A percentile compares a stretch with the other conserved stretches of the same genome.
phyloP scores from a whole-genome alignment of 495 filamentous ascomycete species.

The Xylaria bambusicola region DNA sequence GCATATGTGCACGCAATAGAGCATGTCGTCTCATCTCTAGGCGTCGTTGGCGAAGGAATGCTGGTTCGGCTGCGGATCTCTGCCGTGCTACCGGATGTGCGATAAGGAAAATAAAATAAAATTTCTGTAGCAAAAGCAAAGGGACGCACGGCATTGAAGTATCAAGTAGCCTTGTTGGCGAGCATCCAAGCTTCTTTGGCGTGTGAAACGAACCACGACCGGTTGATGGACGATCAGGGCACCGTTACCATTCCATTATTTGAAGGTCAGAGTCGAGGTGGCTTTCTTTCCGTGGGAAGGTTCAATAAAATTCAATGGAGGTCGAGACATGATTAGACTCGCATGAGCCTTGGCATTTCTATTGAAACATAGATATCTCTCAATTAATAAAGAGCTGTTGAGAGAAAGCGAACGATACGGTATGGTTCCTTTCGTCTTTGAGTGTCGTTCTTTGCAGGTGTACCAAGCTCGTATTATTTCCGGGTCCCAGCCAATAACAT shows the following conservation, averaged over 20 bases:
- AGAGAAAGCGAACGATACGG: not conserved
- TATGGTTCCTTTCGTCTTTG: not conserved
- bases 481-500: not conserved
- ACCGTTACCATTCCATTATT: not conserved
- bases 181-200: not conserved
- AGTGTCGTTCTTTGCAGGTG: not conserved
- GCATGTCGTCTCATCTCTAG: not conserved
- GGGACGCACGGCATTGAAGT: not conserved
- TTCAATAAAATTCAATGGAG: too few species aligned
- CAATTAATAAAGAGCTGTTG: too few species aligned
- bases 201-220: not conserved
- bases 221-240: slow-evolving; percentile 1
- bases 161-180: not conserved
- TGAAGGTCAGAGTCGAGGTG: too few species aligned
- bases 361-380: too few species aligned
- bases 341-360: too few species aligned
- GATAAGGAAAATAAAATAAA: too few species aligned
- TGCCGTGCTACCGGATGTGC: not conserved
- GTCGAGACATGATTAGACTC: too few species aligned
- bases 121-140: not conserved
- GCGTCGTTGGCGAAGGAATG: not conserved
- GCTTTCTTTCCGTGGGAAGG: too few species aligned
- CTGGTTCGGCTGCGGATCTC: not conserved
- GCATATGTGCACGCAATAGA: too few species aligned
- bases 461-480: not conserved